phyloP scores from a whole-genome alignment of 169 alveolate genomes.

The Eimeria maxima region DNA sequence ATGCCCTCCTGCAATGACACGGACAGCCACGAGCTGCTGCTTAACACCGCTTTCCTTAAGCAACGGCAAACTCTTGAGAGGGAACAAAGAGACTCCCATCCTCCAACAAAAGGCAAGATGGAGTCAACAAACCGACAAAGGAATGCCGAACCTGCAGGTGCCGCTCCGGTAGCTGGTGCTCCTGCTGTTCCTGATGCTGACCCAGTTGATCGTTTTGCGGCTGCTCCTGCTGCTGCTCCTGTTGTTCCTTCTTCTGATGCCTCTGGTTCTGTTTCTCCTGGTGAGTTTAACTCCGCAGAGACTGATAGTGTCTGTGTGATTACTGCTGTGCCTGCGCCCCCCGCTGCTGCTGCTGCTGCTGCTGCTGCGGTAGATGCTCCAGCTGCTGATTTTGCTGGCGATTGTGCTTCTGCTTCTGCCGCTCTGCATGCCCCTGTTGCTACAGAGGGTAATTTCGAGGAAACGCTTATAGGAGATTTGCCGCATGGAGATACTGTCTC shows the following conservation, averaged over 20 bases:
- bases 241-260: not conserved
- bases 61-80: not conserved
- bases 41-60: not conserved
- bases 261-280: not conserved
- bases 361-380: slow-evolving; percentile 36
- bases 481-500: not conserved
- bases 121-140: not conserved
- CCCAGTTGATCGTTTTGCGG: not conserved
- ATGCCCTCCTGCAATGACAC: not conserved
- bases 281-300: not conserved
- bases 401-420: not conserved
- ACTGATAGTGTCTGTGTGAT: not conserved
- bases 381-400: not conserved
- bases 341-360: slow-evolving; percentile 25
- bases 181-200: not conserved
- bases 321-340: not conserved
- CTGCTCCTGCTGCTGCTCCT: not conserved
- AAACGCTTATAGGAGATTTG: not conserved
- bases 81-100: not conserved
- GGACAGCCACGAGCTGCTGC: not conserved
- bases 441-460: not conserved
- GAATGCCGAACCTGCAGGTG: not conserved
- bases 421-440: not conserved
- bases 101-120: not conserved
- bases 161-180: slow-evolving; percentile 28